Conservation (phyloP, 768 basidiomycete species). For the Exidia glandulosa region DNA sequence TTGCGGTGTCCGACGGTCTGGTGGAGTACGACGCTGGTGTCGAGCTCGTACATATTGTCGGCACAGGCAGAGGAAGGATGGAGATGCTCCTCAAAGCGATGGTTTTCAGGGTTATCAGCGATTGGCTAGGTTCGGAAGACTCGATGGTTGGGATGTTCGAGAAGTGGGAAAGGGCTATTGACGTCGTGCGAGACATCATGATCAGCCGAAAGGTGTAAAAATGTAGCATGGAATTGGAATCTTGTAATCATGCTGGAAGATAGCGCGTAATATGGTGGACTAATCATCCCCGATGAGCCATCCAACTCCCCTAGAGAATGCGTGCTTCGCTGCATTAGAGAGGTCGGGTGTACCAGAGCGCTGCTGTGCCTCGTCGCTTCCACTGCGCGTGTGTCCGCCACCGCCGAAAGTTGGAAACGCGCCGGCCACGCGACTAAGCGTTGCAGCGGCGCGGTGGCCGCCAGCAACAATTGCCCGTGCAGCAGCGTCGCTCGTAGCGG, state of each 20-base stretch:
- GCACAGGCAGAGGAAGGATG: background rate
- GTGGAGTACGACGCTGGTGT: background rate
- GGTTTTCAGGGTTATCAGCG: background rate
- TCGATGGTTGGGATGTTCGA: background rate
- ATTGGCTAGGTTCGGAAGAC: background rate
- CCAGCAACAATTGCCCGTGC: slow-evolving; percentile 12
- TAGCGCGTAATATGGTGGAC: background rate
- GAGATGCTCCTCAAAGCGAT: background rate
- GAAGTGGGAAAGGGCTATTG: background rate
- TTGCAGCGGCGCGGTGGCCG: slow-evolving; percentile 43
- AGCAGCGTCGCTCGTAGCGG: slow-evolving; percentile 3
- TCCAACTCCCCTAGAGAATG: slow-evolving; percentile 82
- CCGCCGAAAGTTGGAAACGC: slow-evolving; percentile 65
- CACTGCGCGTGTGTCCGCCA: slow-evolving; percentile 23
- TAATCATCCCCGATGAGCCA: slow-evolving; percentile 86
- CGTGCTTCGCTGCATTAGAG: slow-evolving; percentile 63
- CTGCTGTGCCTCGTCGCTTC: slow-evolving; percentile 19
- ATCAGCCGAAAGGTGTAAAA: too few relatives aligned
- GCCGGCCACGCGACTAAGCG: slow-evolving; percentile 67
- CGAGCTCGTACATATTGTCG: background rate
- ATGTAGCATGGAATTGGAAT: too few relatives aligned
- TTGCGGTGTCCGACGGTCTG: background rate
- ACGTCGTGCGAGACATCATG: background rate
- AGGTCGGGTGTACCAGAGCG: slow-evolving; percentile 46
- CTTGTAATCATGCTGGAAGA: too few relatives aligned